A percentile compares a stretch with the other conserved stretches of the same genome.
Conservation (phyloP, 495 filamentous ascomycete species). For the Daldinia vernicosa region DNA sequence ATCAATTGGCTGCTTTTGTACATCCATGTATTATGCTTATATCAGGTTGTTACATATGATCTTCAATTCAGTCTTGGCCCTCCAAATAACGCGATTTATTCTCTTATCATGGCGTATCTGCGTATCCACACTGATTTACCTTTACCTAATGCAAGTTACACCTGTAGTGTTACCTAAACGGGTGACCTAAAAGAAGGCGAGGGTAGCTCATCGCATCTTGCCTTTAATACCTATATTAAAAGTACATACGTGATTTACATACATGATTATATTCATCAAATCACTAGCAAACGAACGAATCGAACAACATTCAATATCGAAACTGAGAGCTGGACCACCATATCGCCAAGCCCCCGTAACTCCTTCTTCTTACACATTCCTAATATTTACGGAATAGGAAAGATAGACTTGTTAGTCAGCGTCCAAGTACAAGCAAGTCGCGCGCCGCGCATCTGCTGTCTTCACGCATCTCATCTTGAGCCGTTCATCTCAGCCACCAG, state of each 20-base stretch:
- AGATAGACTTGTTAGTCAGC: not conserved
- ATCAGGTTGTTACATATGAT: not conserved
- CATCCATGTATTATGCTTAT: not conserved
- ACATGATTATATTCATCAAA: conserved; percentile 21
- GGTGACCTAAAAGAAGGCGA: conserved; percentile 13
- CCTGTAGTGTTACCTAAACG: conserved; percentile 1
- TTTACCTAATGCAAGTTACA: conserved; percentile 25
- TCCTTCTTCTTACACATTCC: not conserved
- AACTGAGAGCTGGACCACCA: conserved; percentile 7
- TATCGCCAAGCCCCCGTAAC: conserved; percentile 2
- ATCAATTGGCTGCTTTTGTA: not conserved
- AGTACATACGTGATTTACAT: not conserved
- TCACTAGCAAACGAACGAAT: conserved; percentile 8
- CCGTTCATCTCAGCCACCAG: conserved; percentile 6
- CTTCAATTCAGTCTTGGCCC: not conserved
- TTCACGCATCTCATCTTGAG: conserved; percentile 1
- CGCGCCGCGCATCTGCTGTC: conserved; percentile 5
- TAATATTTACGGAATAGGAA: not conserved
- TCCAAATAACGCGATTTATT: conserved; percentile 10
- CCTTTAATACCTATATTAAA: conserved; percentile 5
- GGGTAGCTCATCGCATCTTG: conserved; percentile 31
- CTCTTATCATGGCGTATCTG: conserved; percentile 14
- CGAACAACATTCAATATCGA: conserved; percentile 7
- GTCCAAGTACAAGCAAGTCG: conserved; percentile 5
- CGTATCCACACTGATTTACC: conserved; percentile 17